These are phyloP conservation scores for Lyophyllum shimeji DNA, from an alignment of 768 basidiomycete genomes.

Conservation along the genomic window DNA sequence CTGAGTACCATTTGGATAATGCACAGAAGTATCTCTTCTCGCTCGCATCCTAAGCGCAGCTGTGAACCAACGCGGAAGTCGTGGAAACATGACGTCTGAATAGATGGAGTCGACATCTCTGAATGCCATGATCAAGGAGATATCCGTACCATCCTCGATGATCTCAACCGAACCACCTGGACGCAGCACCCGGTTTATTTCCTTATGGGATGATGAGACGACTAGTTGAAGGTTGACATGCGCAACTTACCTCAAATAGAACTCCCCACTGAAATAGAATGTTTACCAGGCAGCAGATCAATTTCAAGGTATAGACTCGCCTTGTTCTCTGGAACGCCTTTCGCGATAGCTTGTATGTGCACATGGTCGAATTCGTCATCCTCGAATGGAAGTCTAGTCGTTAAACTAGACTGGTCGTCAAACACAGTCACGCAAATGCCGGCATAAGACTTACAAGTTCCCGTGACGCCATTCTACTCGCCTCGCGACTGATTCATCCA, in stretches of 20 bases:
- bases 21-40: conserved; percentile 45
- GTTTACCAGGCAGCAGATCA: neutral
- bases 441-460: conserved; percentile 56
- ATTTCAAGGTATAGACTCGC: conserved; percentile 28
- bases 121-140: neutral
- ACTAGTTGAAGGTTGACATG: neutral
- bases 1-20: conserved; percentile 48
- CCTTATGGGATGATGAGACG: conserved; percentile 38
- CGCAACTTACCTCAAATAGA: conserved; percentile 56
- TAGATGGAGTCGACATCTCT: neutral
- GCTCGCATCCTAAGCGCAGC: conserved; percentile 59
- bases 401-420: conserved; percentile 46
- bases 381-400: conserved; percentile 75
- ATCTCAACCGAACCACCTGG: conserved; percentile 73
- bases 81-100: conserved; percentile 74
- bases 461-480: conserved; percentile 76
- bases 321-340: conserved; percentile 76
- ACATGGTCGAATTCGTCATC: conserved; percentile 84
- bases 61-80: conserved; percentile 77
- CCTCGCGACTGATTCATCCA: conserved; percentile 49
- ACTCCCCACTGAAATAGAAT: conserved; percentile 54
- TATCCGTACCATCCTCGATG: conserved; percentile 65
- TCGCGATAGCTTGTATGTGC: conserved; percentile 65
- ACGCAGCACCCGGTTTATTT: conserved; percentile 67
- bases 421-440: neutral